Conservation (phyloP, 805 yeast genomes). For the Wickerhamomyces xylosicus region DNA sequence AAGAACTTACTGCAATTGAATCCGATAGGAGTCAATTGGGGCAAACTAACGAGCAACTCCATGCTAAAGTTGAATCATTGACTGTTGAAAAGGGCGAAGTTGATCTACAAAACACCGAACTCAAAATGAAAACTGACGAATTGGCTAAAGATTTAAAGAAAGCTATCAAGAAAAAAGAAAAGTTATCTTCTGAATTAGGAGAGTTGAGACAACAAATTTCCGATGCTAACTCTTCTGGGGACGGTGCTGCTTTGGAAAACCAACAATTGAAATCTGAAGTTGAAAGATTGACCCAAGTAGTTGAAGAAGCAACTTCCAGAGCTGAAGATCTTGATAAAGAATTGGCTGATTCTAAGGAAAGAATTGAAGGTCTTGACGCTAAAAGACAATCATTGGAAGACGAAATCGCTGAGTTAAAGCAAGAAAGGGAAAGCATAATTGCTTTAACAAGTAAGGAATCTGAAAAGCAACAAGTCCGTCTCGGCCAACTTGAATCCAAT, state of each 20-base stretch:
- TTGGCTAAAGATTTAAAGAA: background rate
- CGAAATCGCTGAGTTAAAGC: too few relatives aligned
- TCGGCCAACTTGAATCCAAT: too few relatives aligned
- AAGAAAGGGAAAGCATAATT: too few relatives aligned
- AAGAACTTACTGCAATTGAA: background rate
- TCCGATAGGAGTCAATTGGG: background rate
- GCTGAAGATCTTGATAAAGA: background rate
- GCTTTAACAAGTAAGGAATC: too few relatives aligned
- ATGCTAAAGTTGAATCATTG: background rate
- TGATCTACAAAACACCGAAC: background rate
- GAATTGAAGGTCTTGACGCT: background rate
- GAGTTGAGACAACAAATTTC: background rate
- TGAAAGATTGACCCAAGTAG: background rate
- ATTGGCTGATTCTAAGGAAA: background rate
- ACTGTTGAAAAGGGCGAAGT: background rate
- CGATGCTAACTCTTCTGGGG: background rate
- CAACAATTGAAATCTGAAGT: background rate
- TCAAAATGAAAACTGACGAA: background rate
- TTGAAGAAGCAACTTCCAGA: background rate
- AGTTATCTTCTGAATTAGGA: background rate
- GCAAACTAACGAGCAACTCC: background rate
- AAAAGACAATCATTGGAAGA: too few relatives aligned
- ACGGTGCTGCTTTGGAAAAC: background rate
- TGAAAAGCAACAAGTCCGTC: too few relatives aligned
- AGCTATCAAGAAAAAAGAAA: background rate